Evolutionary conservation across 768 basidiomycete genomes (phyloP), one percentile per base, ranked within the genome.

Genomic region (Mycena indigotica): DNA sequence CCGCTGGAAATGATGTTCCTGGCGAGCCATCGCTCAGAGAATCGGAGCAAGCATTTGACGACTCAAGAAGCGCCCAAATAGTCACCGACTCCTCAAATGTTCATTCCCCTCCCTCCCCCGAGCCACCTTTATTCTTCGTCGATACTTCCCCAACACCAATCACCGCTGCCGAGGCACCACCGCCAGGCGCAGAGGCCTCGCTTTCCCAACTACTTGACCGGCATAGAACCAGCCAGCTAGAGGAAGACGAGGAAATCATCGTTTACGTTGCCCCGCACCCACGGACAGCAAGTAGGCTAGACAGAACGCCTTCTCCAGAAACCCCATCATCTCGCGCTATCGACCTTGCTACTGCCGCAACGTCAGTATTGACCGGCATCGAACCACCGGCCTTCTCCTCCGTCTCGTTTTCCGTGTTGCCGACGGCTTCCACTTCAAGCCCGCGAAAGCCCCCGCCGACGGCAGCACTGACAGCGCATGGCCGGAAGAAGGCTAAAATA

Each of bases 231-330:
- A 5, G 46, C 2, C 24, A 44, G 26, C 62, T 62, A 8, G 71
- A 72, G 13, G 77, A 76, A 26, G 84, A 85, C 28, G 87, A 88
- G 19, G 90, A 92, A 55, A 67, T 82, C 3, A 91, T 92, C 53
- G 89, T 92, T 10, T 91, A 91, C 65, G 85, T 84, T 24, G 88
- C 89, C 0, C 89, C 90, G 0, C 82, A 88, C 65, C 89, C 89
- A 4, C 82, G 87, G 1, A 64, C 5, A 8, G 25, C 46, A 23
- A 25, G 67, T 1, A 46, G 65, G 26, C 56, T 60, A 25, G 53
- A 41, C 8, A 46, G 49, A 4, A 58, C 56, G 17, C 44, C 65
- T 2, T 28, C 65, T 50, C 32, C 65, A 40, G n/a, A n/a, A n/a
- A 49, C 58, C 53, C 38, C 40, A 15, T 16, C 40, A 16, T 19